Percentiles rank a stretch among this genome's conserved stretches.
Conservation (phyloP, 495 filamentous ascomycete species). For the Penicillium paxilli region DNA sequence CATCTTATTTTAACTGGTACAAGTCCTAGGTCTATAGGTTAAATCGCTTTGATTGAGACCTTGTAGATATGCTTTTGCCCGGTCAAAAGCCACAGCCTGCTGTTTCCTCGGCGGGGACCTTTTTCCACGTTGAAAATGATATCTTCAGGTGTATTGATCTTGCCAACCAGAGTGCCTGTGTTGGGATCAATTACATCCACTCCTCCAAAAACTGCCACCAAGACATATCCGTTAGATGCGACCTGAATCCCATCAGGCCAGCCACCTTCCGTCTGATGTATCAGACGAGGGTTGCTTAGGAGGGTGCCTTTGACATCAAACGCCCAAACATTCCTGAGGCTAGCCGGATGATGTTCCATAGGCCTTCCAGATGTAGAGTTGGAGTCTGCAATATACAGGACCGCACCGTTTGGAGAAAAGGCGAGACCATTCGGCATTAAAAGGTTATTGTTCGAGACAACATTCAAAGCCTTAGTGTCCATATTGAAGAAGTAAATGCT, state of each 20-base stretch:
- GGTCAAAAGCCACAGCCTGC: slow-evolving; percentile 14
- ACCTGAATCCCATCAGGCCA: slow-evolving; percentile 20
- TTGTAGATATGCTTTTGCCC: slow-evolving; percentile 10
- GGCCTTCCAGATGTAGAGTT: slow-evolving; percentile 11
- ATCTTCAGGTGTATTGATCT: slow-evolving; percentile 13
- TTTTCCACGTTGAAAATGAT: slow-evolving; percentile 16
- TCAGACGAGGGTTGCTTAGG: slow-evolving; percentile 3
- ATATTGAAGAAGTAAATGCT: slow-evolving; percentile 16
- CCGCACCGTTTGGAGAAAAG: slow-evolving; percentile 6
- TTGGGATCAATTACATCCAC: slow-evolving; percentile 12
- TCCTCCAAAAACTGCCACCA: slow-evolving; percentile 12
- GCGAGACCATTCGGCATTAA: slow-evolving; percentile 9
- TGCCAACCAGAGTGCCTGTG: slow-evolving; percentile 5
- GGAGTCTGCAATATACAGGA: slow-evolving; percentile 14
- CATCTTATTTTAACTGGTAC: background rate
- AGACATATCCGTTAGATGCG: slow-evolving; percentile 5
- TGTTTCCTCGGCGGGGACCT: slow-evolving; percentile 1
- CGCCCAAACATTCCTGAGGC: slow-evolving; percentile 12
- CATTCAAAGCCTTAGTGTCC: slow-evolving; percentile 9
- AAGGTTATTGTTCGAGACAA: slow-evolving; percentile 4
- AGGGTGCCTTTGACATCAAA: slow-evolving; percentile 13
- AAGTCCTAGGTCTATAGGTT: background rate
- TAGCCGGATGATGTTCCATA: slow-evolving; percentile 1
- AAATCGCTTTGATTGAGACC: slow-evolving; percentile 5
- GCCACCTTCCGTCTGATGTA: slow-evolving; percentile 8